Evolutionary conservation across 148 eudicot species (phyloP).

Genomic region (Oxyria digyna): DNA sequence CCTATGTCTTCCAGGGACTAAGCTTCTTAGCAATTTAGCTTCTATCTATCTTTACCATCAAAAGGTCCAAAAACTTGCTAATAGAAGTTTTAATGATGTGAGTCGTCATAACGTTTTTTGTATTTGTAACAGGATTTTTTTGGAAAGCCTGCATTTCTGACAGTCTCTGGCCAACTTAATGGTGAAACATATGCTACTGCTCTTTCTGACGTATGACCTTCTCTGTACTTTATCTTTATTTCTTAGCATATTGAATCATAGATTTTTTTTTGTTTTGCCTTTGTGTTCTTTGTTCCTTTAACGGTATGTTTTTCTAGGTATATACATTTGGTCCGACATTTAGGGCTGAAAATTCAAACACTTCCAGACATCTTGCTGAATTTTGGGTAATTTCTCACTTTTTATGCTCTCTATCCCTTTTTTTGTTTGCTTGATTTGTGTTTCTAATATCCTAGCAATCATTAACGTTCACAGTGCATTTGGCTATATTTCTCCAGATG

Average conservation of each 20-base stretch:
- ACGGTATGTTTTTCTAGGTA: constrained; percentile 35
- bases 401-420: background rate
- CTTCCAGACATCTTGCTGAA: constrained; percentile 97
- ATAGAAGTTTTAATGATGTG: background rate
- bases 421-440: background rate
- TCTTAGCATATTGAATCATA: background rate
- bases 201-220: constrained; percentile 71
- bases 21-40: background rate
- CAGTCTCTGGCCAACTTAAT: constrained; percentile 98
- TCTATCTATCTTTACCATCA: background rate
- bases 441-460: background rate
- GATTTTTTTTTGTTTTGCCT: background rate
- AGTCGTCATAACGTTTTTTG: background rate
- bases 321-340: constrained; percentile 98
- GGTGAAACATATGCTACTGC: constrained; percentile 99
- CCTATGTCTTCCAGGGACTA: background rate
- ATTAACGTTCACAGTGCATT: background rate
- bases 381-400: constrained; percentile 57
- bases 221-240: constrained; percentile 7
- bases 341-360: constrained; percentile 95
- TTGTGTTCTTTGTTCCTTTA: background rate
- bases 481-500: constrained; percentile 42
- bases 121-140: constrained; percentile 74
- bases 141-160: constrained; percentile 91
- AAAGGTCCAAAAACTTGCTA: background rate